Conservation (phyloP, 169 alveolate species). For the Perkinsus marinus region DNA sequence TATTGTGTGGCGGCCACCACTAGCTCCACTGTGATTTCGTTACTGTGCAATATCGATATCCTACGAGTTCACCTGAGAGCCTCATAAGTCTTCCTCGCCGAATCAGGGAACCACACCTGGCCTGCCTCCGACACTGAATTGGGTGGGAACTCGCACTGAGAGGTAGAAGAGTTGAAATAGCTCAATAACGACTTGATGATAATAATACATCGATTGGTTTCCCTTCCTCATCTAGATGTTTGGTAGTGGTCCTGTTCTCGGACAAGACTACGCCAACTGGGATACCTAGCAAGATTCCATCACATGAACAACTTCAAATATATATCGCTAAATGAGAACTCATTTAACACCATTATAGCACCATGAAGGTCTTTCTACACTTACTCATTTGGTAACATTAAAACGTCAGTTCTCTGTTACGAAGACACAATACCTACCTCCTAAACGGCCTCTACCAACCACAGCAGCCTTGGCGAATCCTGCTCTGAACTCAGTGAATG, state of each 20-base stretch:
- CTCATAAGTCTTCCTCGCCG: slow-evolving; percentile 24
- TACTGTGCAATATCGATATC: too few species aligned
- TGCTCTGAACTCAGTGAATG: slow-evolving; percentile 18
- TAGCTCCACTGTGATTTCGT: too few species aligned
- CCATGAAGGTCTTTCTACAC: too few species aligned
- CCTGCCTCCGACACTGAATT: slow-evolving; percentile 16
- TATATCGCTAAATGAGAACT: too few species aligned
- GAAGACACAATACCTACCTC: too few species aligned
- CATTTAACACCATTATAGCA: too few species aligned
- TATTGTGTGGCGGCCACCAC: too few species aligned
- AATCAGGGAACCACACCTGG: slow-evolving; percentile 30
- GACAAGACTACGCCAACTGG: slow-evolving; percentile 24
- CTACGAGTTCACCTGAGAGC: slow-evolving; percentile 5
- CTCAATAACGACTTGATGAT: slow-evolving; percentile 6
- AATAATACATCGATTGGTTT: not conserved
- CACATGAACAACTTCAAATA: too few species aligned
- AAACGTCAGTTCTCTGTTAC: too few species aligned
- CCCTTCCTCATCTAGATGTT: not conserved
- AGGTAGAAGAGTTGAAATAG: slow-evolving; percentile 10
- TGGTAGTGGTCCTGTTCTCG: slow-evolving; percentile 10
- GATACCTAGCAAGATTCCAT: not conserved
- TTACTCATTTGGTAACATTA: too few species aligned
- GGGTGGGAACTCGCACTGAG: slow-evolving; percentile 17
- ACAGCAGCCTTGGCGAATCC: slow-evolving; percentile 25
- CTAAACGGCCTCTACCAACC: slow-evolving; percentile 27